Conservation (phyloP, 2,329 filamentous ascomycete genomes). For the Monilinia aucupariae region DNA sequence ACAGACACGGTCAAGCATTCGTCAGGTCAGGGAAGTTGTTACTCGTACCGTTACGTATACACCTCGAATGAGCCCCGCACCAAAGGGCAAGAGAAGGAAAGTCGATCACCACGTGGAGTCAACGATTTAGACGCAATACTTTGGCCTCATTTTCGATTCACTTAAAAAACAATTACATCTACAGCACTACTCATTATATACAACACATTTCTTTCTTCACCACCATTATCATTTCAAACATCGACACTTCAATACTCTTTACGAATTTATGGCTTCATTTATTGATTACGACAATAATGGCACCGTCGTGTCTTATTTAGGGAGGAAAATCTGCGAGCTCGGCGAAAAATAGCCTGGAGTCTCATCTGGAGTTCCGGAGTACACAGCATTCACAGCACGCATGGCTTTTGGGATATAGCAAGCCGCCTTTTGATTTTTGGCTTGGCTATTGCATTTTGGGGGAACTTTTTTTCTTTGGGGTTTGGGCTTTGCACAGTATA, state of each 20-base stretch:
- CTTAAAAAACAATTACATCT: background rate
- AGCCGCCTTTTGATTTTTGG: background rate
- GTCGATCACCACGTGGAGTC: constrained; percentile 40
- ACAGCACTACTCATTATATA: constrained; percentile 11
- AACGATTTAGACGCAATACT: constrained; percentile 5
- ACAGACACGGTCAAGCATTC: constrained; percentile 54
- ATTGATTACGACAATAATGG: constrained; percentile 27
- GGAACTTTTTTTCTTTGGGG: background rate
- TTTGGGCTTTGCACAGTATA: constrained; percentile 11
- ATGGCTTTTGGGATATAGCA: constrained; percentile 2
- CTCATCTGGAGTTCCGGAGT: constrained; percentile 15
- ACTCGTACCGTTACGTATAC: constrained; percentile 94
- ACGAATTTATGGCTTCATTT: constrained; percentile 30
- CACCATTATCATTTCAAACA: background rate
- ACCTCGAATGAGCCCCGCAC: constrained; percentile 77
- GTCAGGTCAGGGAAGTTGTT: constrained; percentile 80
- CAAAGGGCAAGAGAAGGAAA: constrained; percentile 88
- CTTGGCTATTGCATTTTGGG: constrained; percentile 10
- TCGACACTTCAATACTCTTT: constrained; percentile 21
- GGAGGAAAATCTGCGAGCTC: constrained; percentile 15
- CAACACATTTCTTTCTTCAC: constrained; percentile 10
- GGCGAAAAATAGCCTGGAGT: constrained; percentile 11
- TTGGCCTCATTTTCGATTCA: background rate
- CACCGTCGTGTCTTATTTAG: constrained; percentile 16
- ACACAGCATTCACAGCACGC: constrained; percentile 9